Base-by-base conservation (phyloP, 2,329 filamentous ascomycete species). In the Calycina marina region DNA sequence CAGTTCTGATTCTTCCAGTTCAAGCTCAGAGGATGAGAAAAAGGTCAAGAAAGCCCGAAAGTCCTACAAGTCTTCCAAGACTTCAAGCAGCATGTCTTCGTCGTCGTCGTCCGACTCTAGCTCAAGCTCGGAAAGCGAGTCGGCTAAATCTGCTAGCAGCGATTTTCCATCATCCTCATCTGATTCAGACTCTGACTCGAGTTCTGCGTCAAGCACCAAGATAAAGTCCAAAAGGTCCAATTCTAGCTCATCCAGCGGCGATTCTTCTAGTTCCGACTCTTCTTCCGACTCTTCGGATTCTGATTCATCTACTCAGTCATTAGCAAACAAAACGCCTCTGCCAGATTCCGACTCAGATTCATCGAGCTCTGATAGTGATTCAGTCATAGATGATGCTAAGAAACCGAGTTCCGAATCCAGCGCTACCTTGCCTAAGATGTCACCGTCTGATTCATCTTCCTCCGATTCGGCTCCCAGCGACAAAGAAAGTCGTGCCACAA, bases 381-480 rank as follows among this genome's bases (percentile, higher is more conserved):
- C 47, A 4, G 44, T 46, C 18, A 59, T 57, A 11, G 56, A 57
- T 16, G 58, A 58, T 16, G 51, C 53, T 17, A 62, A 60, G 3
- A 58, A 58, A 36, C 44, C 54, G 26, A 72, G 33, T 18, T 52
- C 48, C 12, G 47, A 51, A 17, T 49, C 48, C 6, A 53, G 50
- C 33, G 49, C 48, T 20, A 54, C 49, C 6, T 45, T 52, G 11
- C 52, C 40, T 5, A 50, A 49, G 35, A 48, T 52, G 30, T 18
- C 30, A 11, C 35, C 43, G 4, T 40, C 41, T 10, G 42, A 44
- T 4, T 42, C 43, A 14, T 47, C 45, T 2, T 47, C 46, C 3
- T 46, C 45, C 26, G 41, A 37, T 24, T 41, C 40, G 14, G 42
- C 44, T 16, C 44, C 45, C 6, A 44, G 40, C 26, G 44, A 42